These are phyloP conservation scores for Xerocomus minutiporus DNA, from an alignment of 1,284 basidiomycete genomes.

Conservation along the genomic window DNA sequence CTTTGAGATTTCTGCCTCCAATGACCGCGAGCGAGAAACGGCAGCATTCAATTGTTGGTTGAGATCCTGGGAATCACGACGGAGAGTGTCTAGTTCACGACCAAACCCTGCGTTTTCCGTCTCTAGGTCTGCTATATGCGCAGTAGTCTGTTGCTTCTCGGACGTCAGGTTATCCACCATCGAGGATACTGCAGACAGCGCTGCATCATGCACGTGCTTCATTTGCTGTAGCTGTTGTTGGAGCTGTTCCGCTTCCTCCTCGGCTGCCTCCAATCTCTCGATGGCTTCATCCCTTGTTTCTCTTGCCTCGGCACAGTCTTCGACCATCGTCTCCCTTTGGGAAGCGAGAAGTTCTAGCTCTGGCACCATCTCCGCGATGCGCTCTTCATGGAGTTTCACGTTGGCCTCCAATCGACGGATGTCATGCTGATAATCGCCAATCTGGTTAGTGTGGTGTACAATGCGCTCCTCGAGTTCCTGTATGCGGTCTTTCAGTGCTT, in stretches of 20 bases:
- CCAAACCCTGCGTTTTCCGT: constrained; percentile 16
- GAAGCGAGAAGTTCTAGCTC: constrained; percentile 61
- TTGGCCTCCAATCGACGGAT: constrained; percentile 70
- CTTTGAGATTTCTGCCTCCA: constrained; percentile 8
- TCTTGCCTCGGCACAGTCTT: constrained; percentile 70
- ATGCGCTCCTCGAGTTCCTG: constrained; percentile 60
- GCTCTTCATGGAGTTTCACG: constrained; percentile 64
- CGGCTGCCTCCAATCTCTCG: constrained; percentile 37
- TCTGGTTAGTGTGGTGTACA: constrained; percentile 59
- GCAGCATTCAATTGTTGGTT: constrained; percentile 8
- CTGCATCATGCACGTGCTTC: constrained; percentile 10
- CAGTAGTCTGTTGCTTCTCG: constrained; percentile 11
- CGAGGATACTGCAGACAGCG: constrained; percentile 20
- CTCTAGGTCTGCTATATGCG: constrained; percentile 15
- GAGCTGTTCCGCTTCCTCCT: constrained; percentile 52
- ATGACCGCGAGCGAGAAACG: constrained; percentile 7
- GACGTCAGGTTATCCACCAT: constrained; percentile 13
- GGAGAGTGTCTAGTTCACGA: constrained; percentile 15
- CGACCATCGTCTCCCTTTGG: constrained; percentile 72
- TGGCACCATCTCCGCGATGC: constrained; percentile 57
- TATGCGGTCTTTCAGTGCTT: constrained; percentile 55
- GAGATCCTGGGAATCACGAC: constrained; percentile 10
- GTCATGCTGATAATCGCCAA: constrained; percentile 70
- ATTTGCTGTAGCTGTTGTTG: constrained; percentile 39
- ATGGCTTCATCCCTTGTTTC: constrained; percentile 63